A percentile compares a stretch with the other conserved stretches of the same genome.
These are phyloP conservation scores for Trichoderma brevicompactum DNA, from an alignment of 2,329 filamentous ascomycete species.

Conservation along the genomic window DNA sequence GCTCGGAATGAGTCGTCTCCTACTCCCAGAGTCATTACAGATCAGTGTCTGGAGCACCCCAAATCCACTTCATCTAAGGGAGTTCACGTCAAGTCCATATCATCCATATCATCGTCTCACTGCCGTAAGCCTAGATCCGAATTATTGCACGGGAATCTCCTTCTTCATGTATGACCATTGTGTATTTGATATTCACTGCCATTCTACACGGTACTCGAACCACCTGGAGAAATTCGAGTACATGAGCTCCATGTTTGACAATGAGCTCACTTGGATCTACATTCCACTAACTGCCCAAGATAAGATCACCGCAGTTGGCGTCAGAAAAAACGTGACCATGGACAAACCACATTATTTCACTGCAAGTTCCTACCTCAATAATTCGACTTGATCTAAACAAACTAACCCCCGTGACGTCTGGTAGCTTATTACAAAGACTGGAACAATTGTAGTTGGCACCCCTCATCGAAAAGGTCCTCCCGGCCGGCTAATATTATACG, in stretches of 20 bases:
- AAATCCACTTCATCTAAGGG: background rate
- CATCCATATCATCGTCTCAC: background rate
- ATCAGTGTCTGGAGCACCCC: constrained; percentile 1
- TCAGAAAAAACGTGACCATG: background rate
- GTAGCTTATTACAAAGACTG: constrained; percentile 1
- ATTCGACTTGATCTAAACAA: background rate
- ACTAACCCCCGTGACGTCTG: background rate
- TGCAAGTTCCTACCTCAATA: background rate
- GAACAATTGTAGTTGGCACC: background rate
- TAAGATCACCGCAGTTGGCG: background rate
- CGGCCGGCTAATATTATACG: background rate
- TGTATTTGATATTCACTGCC: background rate
- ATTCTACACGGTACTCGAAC: background rate
- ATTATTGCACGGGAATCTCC: constrained; percentile 11
- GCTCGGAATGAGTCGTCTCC: constrained; percentile 8
- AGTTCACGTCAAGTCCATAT: background rate
- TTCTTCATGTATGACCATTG: background rate
- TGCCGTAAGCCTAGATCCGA: background rate
- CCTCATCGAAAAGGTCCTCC: background rate
- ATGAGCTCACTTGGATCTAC: background rate
- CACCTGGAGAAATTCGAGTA: background rate
- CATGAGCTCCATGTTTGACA: background rate
- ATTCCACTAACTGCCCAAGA: background rate
- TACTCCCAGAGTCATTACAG: background rate
- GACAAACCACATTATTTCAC: background rate